Conservation (phyloP, 1,139 yeast genomes). For the Geotrichum europaeum region DNA sequence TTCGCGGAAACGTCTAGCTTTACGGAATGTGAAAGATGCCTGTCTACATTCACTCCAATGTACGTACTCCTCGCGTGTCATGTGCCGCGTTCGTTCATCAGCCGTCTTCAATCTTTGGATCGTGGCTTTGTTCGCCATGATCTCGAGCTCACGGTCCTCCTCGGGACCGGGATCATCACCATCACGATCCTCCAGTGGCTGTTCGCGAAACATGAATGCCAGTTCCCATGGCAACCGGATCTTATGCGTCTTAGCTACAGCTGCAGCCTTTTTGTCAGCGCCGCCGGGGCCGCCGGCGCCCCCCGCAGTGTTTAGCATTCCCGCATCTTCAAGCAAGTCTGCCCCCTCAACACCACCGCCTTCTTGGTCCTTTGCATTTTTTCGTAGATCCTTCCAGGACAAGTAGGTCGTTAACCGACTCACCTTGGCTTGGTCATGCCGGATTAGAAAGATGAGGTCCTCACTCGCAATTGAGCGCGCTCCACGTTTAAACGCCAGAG, state of each 20-base stretch:
- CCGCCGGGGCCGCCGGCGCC: constrained; percentile 26
- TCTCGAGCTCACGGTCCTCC: constrained; percentile 49
- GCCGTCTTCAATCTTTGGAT: constrained; percentile 84
- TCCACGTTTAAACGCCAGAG: constrained; percentile 73
- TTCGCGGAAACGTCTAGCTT: constrained; percentile 86
- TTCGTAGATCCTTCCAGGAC: constrained; percentile 96
- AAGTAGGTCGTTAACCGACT: constrained; percentile 82
- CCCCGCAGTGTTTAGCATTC: constrained; percentile 24
- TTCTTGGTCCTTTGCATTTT: constrained; percentile 94
- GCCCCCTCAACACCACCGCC: constrained; percentile 67
- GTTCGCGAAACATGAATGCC: constrained; percentile 88
- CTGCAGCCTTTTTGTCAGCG: constrained; percentile 46
- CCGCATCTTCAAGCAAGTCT: constrained; percentile 47
- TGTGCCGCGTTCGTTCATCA: constrained; percentile 84
- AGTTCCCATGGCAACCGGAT: constrained; percentile 93
- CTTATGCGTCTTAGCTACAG: constrained; percentile 61
- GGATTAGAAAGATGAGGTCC: constrained; percentile 83
- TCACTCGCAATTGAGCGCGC: constrained; percentile 85
- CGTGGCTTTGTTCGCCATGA: constrained; percentile 86
- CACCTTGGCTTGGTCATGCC: constrained; percentile 94
- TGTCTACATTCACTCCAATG: constrained; percentile 99
- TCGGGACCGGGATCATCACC: constrained; percentile 42
- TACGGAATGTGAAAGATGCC: constrained; percentile 91
- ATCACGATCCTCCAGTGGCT: constrained; percentile 53
- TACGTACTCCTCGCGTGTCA: constrained; percentile 96